Evolutionary conservation across 495 filamentous ascomycete genomes (phyloP).

Genomic region (Talaromyces borbonicus): DNA sequence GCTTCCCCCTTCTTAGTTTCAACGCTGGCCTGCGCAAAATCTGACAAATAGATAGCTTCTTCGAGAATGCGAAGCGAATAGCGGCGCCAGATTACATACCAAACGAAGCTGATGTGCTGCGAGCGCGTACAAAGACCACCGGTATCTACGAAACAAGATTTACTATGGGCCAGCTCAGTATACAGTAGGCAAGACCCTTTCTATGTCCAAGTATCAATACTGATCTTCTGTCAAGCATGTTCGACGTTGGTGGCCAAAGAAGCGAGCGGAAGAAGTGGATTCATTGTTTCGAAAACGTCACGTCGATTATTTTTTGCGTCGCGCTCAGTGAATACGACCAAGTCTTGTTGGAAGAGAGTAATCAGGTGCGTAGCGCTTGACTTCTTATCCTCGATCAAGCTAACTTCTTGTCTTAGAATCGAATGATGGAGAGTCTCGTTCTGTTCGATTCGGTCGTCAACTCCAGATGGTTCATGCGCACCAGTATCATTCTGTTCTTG

Average conservation of each 20-base stretch:
- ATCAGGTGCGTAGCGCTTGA: conserved; percentile 62
- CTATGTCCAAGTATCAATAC: not conserved
- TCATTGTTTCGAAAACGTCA: conserved; percentile 98
- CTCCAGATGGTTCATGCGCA: conserved; percentile 97
- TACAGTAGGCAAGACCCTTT: conserved; percentile 60
- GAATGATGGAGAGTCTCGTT: conserved; percentile 96
- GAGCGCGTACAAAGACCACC: conserved; percentile 96
- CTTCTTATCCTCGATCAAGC: too few species aligned
- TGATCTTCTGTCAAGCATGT: conserved; percentile 61
- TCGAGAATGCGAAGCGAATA: conserved; percentile 85
- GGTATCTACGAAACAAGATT: conserved; percentile 98
- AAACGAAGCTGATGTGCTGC: conserved; percentile 83
- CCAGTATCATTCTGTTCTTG: conserved; percentile 94
- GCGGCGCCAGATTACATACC: conserved; percentile 78
- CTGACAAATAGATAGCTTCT: conserved; percentile 70
- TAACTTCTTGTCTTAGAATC: too few species aligned
- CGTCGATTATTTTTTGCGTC: conserved; percentile 99
- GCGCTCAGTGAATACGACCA: conserved; percentile 98
- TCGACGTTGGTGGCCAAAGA: conserved; percentile 93
- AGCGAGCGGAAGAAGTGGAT: conserved; percentile 99
- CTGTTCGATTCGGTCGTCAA: conserved; percentile 99
- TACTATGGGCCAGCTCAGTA: conserved; percentile 95
- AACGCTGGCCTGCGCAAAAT: too few species aligned
- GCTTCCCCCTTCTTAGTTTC: not conserved
- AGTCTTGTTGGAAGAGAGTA: conserved; percentile 90